Evolutionary conservation across 495 filamentous ascomycete genomes (phyloP), one percentile per base, ranked within the genome.

Genomic region (Tuber aestivum): DNA sequence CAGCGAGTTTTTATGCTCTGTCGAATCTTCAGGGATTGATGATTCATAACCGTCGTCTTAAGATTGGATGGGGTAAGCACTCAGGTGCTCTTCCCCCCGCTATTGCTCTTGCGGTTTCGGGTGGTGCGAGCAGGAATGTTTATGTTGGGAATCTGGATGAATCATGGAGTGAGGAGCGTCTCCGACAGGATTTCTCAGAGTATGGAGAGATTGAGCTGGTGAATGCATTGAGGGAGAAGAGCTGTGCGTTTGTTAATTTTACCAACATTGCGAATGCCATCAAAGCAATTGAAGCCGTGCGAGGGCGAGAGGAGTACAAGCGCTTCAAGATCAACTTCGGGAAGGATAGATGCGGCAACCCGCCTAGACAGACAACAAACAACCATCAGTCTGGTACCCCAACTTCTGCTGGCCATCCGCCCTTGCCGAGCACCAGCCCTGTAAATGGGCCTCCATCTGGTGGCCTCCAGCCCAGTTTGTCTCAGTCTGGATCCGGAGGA

Each of bases 241-340:
- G 94, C 86, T 98, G 95, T 84, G 95, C 95, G 0, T 99, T 99
- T 82, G 96, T 98, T 84, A 99, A 99, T 84, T 99, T 99, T 83
- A 98, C 95, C 81, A 98, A 99, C 86, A 99, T 99, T 80, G 95
- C 95, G 79, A 99, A 99, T 77, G 95, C 95, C 61, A 99, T 99
- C 87, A 99, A 99, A 84, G 96, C 95, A 7, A 99, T 99, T 78
- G 95, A 99, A 84, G 95, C 95, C 45, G 90, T 98, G 78, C 89
- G 95, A 41, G 91, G 93, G 83, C 92, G 94, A 79, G 96, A 99
- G 71, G 95, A 99, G 83, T 99, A 99, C 86, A 91, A 89, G 84
- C 91, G 95, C 70, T 99, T 99, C 89, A 99, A 99, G 88, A 94
- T 99, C 84, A 99, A 99, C 86, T 99, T 99, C 84, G 95, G 95